Base-by-base conservation (phyloP, 257 asterid genomes). In the Avicennia marina region DNA sequence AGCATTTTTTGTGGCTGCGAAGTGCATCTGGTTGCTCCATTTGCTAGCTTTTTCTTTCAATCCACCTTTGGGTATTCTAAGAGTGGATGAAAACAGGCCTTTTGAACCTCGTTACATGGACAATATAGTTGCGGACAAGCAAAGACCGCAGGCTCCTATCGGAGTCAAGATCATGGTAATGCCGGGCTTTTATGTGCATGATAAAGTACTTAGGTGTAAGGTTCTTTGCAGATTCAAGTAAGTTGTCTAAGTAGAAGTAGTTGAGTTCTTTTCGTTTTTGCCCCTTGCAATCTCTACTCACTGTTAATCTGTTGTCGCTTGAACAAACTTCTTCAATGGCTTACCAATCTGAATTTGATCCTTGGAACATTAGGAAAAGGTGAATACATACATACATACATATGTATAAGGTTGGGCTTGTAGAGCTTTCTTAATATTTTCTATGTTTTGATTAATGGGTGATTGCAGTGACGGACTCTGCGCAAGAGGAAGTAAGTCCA, bases 121-220 rank as follows among this genome's bases (percentile, higher is more conserved):
- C 60, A 89, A 86, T 40, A 40, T 82, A 10, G 69, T 74, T 18
- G 60, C 64, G 10, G 95, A 80, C 47, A 78, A 66, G 72, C 81
- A 78, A 42, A 72, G 60, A 62, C 32, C 75, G 16, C 80, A 75
- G 39, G 80, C 78, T 43, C 40, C 73, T 18, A 66, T 80, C 74
- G 54, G 62, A 71, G 87, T 82, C 6, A 79, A 81, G 78, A 68
- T 79, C 20, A 77, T 81, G 94, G 87, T 81, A 19, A 79, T 79
- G 87, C 94, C 90, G 62, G 94, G 94, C 0, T 85, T 85, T 70
- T 85, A 81, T 73, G 87, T 79, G 73, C 90, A 75, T 40, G 82
- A 85, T 44, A 72, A 73, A 42, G 87, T 79, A 27, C 78, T 85
- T 52, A 81, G 74, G 57, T 85, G 90, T 62, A 79, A 79, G 75